phyloP scores from a whole-genome alignment of 2,329 filamentous ascomycete genomes.

The Fusarium fujikuroi region DNA sequence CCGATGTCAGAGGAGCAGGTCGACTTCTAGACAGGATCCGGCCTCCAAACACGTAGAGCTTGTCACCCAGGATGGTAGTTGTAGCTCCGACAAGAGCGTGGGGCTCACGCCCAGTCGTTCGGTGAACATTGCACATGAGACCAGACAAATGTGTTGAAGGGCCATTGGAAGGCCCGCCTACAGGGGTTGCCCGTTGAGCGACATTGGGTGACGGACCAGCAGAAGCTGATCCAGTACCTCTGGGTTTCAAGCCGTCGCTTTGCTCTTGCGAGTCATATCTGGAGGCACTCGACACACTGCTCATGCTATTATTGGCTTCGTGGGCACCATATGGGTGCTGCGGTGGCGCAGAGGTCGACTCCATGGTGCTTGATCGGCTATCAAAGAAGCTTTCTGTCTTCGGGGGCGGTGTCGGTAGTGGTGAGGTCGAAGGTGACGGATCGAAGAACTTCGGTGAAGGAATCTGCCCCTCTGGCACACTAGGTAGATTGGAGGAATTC shows the following conservation, averaged over 20 bases:
- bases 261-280: constrained; percentile 60
- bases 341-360: constrained; percentile 53
- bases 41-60: constrained; percentile 96
- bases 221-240: constrained; percentile 64
- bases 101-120: constrained; percentile 91
- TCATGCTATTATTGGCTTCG: constrained; percentile 57
- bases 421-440: constrained; percentile 21
- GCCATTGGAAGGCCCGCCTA: constrained; percentile 58
- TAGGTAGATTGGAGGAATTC: constrained; percentile 42
- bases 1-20: constrained; percentile 82
- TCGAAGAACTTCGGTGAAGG: constrained; percentile 42
- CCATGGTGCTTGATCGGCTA: constrained; percentile 60
- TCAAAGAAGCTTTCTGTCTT: constrained; percentile 56
- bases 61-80: constrained; percentile 93
- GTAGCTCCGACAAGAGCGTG: constrained; percentile 93
- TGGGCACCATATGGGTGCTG: constrained; percentile 52
- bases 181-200: constrained; percentile 49
- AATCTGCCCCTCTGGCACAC: constrained; percentile 48
- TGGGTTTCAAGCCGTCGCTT: constrained; percentile 60
- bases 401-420: constrained; percentile 18
- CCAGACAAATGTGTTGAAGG: constrained; percentile 70
- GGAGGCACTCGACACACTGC: constrained; percentile 54
- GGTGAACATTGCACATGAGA: constrained; percentile 76
- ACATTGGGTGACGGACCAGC: constrained; percentile 67
- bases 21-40: constrained; percentile 85